These are phyloP conservation scores for Neopestalotiopsis clavispora DNA, from an alignment of 2,329 filamentous ascomycete species.

Conservation along the genomic window DNA sequence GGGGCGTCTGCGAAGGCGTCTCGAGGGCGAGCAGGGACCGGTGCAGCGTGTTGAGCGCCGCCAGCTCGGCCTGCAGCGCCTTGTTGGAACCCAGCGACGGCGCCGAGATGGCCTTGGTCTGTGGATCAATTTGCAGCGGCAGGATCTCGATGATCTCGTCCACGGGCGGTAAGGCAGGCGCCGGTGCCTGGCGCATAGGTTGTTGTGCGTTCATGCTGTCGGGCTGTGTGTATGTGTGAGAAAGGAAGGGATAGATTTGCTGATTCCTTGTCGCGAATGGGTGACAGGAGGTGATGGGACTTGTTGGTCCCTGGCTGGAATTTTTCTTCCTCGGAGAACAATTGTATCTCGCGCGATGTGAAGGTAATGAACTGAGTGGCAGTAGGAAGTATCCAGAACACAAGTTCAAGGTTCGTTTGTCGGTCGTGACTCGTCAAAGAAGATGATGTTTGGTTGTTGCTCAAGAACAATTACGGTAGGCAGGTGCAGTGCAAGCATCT, in stretches of 20 bases:
- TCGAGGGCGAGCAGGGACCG: constrained; percentile 71
- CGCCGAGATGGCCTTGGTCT: constrained; percentile 74
- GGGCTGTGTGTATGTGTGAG: background rate
- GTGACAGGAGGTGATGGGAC: background rate
- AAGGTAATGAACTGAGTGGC: no score
- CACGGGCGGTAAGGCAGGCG: background rate
- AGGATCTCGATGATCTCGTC: constrained; percentile 74
- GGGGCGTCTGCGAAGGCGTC: constrained; percentile 69
- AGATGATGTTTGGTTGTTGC: no score
- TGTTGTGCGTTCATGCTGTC: constrained; percentile 6
- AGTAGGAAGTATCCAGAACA: constrained; percentile 22
- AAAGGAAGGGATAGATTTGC: background rate
- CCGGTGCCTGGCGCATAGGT: constrained; percentile 2
- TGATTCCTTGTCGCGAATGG: background rate
- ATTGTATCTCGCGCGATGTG: no score
- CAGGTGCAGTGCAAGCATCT: no score
- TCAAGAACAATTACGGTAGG: no score
- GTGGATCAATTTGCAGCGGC: constrained; percentile 80
- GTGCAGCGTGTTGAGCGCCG: constrained; percentile 80
- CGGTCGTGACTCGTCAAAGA: no score
- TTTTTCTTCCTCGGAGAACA: no score
- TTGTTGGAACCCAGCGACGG: constrained; percentile 48
- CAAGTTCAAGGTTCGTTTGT: no score
- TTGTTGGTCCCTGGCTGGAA: background rate
- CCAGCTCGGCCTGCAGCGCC: constrained; percentile 67